These are phyloP conservation scores for Colletotrichum viniferum DNA, from an alignment of 2,329 filamentous ascomycete species.

Conservation along the genomic window DNA sequence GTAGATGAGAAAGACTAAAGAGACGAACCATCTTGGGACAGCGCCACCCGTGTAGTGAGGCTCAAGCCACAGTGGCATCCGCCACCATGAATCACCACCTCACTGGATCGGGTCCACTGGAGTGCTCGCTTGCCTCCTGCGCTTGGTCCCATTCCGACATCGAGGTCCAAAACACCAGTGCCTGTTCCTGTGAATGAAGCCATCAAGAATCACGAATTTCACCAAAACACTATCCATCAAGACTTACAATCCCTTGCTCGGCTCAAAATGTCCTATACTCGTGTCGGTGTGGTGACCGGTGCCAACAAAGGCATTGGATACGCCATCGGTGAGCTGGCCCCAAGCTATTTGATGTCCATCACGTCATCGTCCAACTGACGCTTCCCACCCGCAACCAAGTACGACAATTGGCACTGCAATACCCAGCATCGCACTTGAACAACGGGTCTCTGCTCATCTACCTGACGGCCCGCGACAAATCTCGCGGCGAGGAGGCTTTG, in stretches of 20 bases:
- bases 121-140: not conserved
- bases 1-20: not conserved
- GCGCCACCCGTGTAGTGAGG: not conserved
- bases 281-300: constrained; percentile 57
- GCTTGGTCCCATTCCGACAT: not conserved
- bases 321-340: constrained; percentile 13
- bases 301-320: constrained; percentile 50
- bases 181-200: not conserved
- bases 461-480: constrained; percentile 53
- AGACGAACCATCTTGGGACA: not conserved
- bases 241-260: not conserved
- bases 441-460: constrained; percentile 55
- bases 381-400: constrained; percentile 34
- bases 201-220: not conserved
- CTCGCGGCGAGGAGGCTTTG: constrained; percentile 51
- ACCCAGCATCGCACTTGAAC: constrained; percentile 51
- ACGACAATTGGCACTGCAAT: constrained; percentile 57
- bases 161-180: not conserved
- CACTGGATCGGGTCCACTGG: not conserved
- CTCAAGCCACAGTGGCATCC: not conserved
- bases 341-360: not conserved
- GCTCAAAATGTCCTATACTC: constrained; percentile 27
- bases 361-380: not conserved
- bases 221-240: not conserved
- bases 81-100: not conserved